A percentile compares a stretch with the other conserved stretches of the same genome.
phyloP scores from a whole-genome alignment of 208 protist genomes.

The Phytomonas francai region DNA sequence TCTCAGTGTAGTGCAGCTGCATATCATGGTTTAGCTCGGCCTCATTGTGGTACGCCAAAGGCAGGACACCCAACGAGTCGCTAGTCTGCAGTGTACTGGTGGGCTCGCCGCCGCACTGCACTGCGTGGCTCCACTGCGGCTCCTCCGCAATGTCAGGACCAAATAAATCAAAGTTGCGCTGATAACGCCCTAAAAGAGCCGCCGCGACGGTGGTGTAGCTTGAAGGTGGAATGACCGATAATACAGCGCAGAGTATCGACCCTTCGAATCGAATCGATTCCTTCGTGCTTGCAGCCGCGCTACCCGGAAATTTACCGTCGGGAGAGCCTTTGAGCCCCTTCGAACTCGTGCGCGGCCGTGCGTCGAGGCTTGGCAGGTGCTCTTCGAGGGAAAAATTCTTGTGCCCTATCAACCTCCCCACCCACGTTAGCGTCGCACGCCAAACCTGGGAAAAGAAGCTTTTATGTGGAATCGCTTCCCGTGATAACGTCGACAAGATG shows the following conservation, averaged over 20 bases:
- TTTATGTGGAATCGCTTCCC: background rate
- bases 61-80: background rate
- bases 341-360: no score
- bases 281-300: background rate
- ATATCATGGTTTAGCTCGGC: background rate
- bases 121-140: no score
- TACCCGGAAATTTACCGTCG: background rate
- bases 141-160: background rate
- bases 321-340: background rate
- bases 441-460: background rate
- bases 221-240: slow-evolving; percentile 17
- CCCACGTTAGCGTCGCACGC: background rate
- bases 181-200: background rate
- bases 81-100: background rate
- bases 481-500: background rate
- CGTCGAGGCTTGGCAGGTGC: background rate
- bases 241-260: slow-evolving; percentile 19
- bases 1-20: background rate
- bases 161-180: background rate
- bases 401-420: background rate
- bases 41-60: background rate
- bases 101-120: no score
- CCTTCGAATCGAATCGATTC: background rate
- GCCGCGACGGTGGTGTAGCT: slow-evolving; percentile 17
- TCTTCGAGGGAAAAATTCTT: background rate